Base-by-base conservation (phyloP, 2,329 filamentous ascomycete species). In the Pseudogymnoascus sp. region DNA sequence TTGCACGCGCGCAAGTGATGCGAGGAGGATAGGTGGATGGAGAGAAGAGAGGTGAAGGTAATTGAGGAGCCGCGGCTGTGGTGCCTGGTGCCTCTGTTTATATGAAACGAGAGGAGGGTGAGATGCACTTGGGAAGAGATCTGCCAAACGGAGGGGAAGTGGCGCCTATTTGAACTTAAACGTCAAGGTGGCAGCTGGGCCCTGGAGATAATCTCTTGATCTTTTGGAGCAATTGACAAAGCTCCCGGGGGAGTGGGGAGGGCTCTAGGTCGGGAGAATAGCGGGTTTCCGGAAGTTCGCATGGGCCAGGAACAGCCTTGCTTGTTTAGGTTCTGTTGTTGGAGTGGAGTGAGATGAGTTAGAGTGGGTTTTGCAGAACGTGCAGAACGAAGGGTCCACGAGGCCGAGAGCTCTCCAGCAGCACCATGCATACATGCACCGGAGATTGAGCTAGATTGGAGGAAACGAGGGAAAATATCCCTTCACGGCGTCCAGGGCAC, bases 161-260 rank as follows among this genome's bases (percentile, higher is more conserved):
- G 50, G 28, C 50, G 28, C n/a, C 50, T 57, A 57, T 57, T 57
- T 57, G 50, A 57, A 57, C 50, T 33, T 57, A 57, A 57, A 33
- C 26, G 28, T 57, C 50, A 57, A 33, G 50, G 50, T 57, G 28
- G 50, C 50, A 57, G 50, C 10, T 57, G 7, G 26, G 26, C 28
- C 50, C n/a, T 33, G 50, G 50, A 57, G 50, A 57, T 57, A 57
- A 57, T 57, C 28, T 33, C 21, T 57, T 13, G 50, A 33, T 57
- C 50, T 33, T 33, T 31, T 57, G n/a, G n/a, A 57, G n/a, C 28
- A 33, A 57, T 57, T 33, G 50, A 57, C 50, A 57, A 19, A 57
- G 50, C 26, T 57, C 50, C 50, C 28, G 50, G 50, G 44, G 28
- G n/a, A 57, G 50, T 57, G 50, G 50, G 26, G 50, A 19, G 50